Evolutionary conservation across 352 stramenopile species (phyloP).

Genomic region (Phytophthora palmivora): DNA sequence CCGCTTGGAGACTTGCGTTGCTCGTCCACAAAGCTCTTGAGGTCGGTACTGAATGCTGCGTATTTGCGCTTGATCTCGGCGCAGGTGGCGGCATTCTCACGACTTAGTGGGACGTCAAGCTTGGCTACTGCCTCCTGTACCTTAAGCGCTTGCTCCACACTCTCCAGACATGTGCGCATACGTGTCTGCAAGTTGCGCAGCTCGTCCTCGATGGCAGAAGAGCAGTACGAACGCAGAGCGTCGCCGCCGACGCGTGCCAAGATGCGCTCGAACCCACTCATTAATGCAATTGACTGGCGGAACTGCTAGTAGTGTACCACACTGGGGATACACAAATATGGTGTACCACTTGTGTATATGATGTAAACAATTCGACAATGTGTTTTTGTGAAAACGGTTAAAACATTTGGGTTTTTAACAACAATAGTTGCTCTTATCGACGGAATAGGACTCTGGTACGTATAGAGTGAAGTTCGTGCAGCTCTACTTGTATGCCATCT

Average conservation of each 20-base stretch:
- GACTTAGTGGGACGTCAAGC: slow-evolving; percentile 65
- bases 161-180: slow-evolving; percentile 64
- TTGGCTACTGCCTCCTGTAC: slow-evolving; percentile 70
- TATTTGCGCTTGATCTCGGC: slow-evolving; percentile 63
- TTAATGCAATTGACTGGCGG: slow-evolving; percentile 25
- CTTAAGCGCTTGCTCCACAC: slow-evolving; percentile 63
- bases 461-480: no score
- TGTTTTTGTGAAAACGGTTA: no score
- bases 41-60: slow-evolving; percentile 51
- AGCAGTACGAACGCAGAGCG: slow-evolving; percentile 77
- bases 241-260: slow-evolving; percentile 71
- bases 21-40: slow-evolving; percentile 61
- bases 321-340: background rate
- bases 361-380: no score
- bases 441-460: background rate
- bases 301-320: slow-evolving; percentile 2
- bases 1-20: slow-evolving; percentile 60
- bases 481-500: no score
- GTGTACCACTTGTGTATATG: background rate
- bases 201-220: slow-evolving; percentile 80
- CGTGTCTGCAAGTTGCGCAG: slow-evolving; percentile 62
- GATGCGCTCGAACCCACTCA: slow-evolving; percentile 83
- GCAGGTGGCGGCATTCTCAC: slow-evolving; percentile 62
- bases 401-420: no score
- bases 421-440: no score